Percentiles rank a stretch among this genome's conserved stretches.
Conservation (phyloP, 2,329 filamentous ascomycete genomes). For the Hymenoscyphus albidus region DNA sequence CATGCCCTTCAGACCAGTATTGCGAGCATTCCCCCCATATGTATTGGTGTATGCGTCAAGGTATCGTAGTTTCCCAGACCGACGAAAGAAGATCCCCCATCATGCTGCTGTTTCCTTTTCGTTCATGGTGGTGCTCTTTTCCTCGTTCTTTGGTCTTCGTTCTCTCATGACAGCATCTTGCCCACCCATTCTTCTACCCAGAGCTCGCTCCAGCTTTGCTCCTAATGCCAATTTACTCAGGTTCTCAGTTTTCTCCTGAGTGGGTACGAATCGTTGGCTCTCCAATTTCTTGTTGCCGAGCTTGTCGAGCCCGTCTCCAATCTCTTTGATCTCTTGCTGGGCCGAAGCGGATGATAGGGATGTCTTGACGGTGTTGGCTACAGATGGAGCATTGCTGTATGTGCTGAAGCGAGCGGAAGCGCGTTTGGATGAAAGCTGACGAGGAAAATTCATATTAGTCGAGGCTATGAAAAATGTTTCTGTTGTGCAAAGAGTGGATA, state of each 20-base stretch:
- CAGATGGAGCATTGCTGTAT: slow-evolving; percentile 45
- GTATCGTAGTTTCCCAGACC: neutral
- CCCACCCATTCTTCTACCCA: slow-evolving; percentile 63
- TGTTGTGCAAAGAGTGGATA: neutral
- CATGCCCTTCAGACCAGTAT: neutral
- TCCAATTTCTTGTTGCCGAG: slow-evolving; percentile 66
- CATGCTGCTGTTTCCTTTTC: slow-evolving; percentile 16
- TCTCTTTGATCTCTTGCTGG: slow-evolving; percentile 51
- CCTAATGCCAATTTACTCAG: slow-evolving; percentile 67
- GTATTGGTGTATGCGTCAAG: neutral
- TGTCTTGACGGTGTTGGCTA: slow-evolving; percentile 39
- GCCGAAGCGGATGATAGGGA: slow-evolving; percentile 33
- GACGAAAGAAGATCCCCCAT: neutral
- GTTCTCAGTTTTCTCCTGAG: slow-evolving; percentile 62
- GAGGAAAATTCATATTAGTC: slow-evolving; percentile 18
- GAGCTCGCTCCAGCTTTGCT: slow-evolving; percentile 69
- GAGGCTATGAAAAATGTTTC: slow-evolving; percentile 13
- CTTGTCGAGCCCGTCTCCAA: slow-evolving; percentile 61
- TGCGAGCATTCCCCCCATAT: neutral
- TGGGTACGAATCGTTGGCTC: slow-evolving; percentile 64
- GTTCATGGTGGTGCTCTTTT: slow-evolving; percentile 13
- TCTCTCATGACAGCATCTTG: slow-evolving; percentile 65
- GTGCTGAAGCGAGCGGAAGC: slow-evolving; percentile 51
- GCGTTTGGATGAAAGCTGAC: slow-evolving; percentile 42
- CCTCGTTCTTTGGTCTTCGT: slow-evolving; percentile 20